Conservation (phyloP, 2,329 filamentous ascomycete species). For the Xylariaceae sp. region DNA sequence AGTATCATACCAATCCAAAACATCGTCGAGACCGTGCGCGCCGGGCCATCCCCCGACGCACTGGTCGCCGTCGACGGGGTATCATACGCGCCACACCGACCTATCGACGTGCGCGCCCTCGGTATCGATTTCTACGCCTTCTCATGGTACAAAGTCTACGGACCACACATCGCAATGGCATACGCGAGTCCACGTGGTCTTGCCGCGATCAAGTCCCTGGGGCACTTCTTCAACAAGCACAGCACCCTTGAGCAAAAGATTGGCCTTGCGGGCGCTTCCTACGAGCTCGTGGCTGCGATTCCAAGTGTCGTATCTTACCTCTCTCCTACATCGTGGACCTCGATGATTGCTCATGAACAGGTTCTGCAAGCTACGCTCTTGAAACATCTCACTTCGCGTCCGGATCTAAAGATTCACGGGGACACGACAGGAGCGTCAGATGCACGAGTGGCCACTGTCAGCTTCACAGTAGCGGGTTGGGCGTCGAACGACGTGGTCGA, state of each 20-base stretch:
- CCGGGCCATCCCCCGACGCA: slow-evolving; percentile 44
- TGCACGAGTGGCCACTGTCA: slow-evolving; percentile 63
- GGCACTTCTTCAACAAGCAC: slow-evolving; percentile 58
- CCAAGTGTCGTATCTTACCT: slow-evolving; percentile 64
- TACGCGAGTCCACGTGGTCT: slow-evolving; percentile 62
- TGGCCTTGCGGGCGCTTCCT: slow-evolving; percentile 59
- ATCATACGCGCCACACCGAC: slow-evolving; percentile 70
- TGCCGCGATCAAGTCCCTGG: slow-evolving; percentile 48
- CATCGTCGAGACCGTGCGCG: slow-evolving; percentile 24
- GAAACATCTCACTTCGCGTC: slow-evolving; percentile 52
- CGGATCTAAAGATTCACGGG: slow-evolving; percentile 58
- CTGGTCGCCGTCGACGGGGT: slow-evolving; percentile 74
- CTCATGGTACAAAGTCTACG: slow-evolving; percentile 81
- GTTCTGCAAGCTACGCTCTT: slow-evolving; percentile 58
- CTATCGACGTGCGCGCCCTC: slow-evolving; percentile 64
- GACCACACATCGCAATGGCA: slow-evolving; percentile 69
- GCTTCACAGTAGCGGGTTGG: slow-evolving; percentile 59
- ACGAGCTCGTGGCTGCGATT: slow-evolving; percentile 65
- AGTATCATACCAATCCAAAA: slow-evolving; percentile 23
- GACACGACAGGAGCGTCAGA: slow-evolving; percentile 45
- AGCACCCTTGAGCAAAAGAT: slow-evolving; percentile 60
- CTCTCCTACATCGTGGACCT: slow-evolving; percentile 45
- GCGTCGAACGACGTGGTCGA: slow-evolving; percentile 59
- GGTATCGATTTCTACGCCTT: slow-evolving; percentile 77
- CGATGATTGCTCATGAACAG: slow-evolving; percentile 58